Conservation (phyloP, 2,329 filamentous ascomycete genomes). For the Alternaria triticimaculans region DNA sequence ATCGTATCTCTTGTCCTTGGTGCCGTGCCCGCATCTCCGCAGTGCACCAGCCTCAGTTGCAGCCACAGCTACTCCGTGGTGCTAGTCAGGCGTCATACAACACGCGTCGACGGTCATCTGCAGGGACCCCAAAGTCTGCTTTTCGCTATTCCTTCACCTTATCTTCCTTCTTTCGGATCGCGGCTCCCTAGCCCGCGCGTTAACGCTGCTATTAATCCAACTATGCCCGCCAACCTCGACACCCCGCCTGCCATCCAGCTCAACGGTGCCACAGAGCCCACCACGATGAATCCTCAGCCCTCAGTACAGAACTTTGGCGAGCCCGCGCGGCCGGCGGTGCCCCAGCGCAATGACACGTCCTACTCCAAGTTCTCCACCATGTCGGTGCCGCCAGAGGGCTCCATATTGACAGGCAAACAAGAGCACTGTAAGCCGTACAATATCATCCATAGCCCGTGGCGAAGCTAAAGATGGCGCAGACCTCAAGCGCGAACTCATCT, state of each 20-base stretch:
- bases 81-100: conserved; percentile 36
- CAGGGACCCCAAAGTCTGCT: conserved; percentile 3
- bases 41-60: conserved; percentile 31
- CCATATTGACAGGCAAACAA: conserved; percentile 88
- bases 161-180: conserved; percentile 6
- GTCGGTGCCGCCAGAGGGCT: conserved; percentile 61
- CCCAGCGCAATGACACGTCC: conserved; percentile 38
- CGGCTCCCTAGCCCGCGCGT: conserved; percentile 11
- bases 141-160: conserved; percentile 5
- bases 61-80: conserved; percentile 28
- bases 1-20: conserved; percentile 14
- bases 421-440: conserved; percentile 77
- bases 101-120: conserved; percentile 31
- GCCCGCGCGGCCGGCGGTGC: conserved; percentile 25
- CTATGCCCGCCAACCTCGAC: conserved; percentile 30
- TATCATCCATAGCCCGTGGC: neutral
- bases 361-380: conserved; percentile 50
- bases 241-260: conserved; percentile 40
- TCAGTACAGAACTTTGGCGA: conserved; percentile 27
- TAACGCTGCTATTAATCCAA: conserved; percentile 19
- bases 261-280: conserved; percentile 42
- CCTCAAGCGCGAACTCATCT: conserved; percentile 93
- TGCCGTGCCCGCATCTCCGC: conserved; percentile 16
- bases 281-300: conserved; percentile 36
- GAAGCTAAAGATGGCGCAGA: conserved; percentile 61